Conservation (phyloP, 2,329 filamentous ascomycete genomes). For the Aureobasidium sp. region DNA sequence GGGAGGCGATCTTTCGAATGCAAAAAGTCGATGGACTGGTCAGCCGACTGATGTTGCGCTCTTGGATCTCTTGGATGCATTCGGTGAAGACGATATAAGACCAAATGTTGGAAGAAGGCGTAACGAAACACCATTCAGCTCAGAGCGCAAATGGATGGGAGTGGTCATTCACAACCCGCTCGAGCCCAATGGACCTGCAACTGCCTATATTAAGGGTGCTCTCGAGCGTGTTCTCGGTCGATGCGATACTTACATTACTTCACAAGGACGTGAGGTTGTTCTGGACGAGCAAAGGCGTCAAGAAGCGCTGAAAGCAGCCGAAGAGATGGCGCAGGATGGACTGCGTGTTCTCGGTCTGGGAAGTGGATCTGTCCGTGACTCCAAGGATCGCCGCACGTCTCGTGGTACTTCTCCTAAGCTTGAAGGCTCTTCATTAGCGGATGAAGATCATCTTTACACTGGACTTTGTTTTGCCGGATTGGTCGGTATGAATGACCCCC, state of each 20-base stretch:
- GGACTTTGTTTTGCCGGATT: slow-evolving; percentile 83
- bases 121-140: slow-evolving; percentile 89
- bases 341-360: slow-evolving; percentile 89
- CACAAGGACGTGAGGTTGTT: slow-evolving; percentile 76
- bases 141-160: slow-evolving; percentile 98
- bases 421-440: slow-evolving; percentile 32
- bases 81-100: slow-evolving; percentile 84
- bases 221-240: slow-evolving; percentile 77
- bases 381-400: slow-evolving; percentile 24
- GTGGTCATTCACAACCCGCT: slow-evolving; percentile 62
- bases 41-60: slow-evolving; percentile 98
- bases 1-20: slow-evolving; percentile 48
- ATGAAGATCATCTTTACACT: slow-evolving; percentile 65
- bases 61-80: slow-evolving; percentile 81
- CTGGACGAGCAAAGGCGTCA: slow-evolving; percentile 68
- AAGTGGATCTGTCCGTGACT: slow-evolving; percentile 55
- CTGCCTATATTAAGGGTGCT: slow-evolving; percentile 92
- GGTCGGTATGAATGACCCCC: slow-evolving; percentile 96
- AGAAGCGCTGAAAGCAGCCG: slow-evolving; percentile 69
- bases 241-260: slow-evolving; percentile 84
- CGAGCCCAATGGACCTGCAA: slow-evolving; percentile 56
- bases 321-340: slow-evolving; percentile 79
- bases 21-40: slow-evolving; percentile 85
- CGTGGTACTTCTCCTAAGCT: slow-evolving; percentile 29
- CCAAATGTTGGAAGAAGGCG: slow-evolving; percentile 74